Evolutionary conservation across 2,329 filamentous ascomycete species (phyloP), one percentile per base, ranked within the genome.

Genomic region (Diaporthe batatas): DNA sequence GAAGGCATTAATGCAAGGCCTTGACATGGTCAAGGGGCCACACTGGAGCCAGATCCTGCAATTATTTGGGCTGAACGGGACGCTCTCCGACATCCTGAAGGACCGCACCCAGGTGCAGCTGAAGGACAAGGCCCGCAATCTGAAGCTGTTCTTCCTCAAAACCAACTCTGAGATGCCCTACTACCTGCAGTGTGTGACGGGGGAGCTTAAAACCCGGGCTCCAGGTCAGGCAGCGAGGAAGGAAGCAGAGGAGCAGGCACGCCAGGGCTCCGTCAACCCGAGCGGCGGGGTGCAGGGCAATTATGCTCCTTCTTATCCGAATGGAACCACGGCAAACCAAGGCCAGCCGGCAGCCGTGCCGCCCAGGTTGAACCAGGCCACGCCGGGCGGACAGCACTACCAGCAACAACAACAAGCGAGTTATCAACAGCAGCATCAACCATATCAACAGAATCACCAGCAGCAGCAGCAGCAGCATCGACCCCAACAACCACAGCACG

Each of bases 41-140:
- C 94, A 98, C 78, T 98, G 95, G 95, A 96, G 93, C 77, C 94
- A 97, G 79, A 98, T 98, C 59, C 85, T 98, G 16, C 92, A 92
- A 1, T 88, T 97, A 54, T 97, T 96, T 79, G 95, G 95, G 0
- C 88, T 90, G 0, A 93, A 92, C 54, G 95, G 95, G 6, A 93
- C 92, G 0, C 90, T 96, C 32, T 95, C 91, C 59, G 92, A 96
- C 77, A 93, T 96, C 32, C 86, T 97, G 25, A 96, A 95, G 77
- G 95, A 97, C 79, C 89, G 94, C 44, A 97, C 95, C 57, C 94
- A 98, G 79, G 95, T 98, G 0, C 95, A 97, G 80, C 86, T 97
- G 16, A 98, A 98, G 81, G 94, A 98, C 80, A 98, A 98, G 82
- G 94, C 94, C 0, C 88, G 94, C 65, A 98, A 98, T 76, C 83